phyloP scores from a whole-genome alignment of 2,329 filamentous ascomycete species.

The Polychaeton citri region DNA sequence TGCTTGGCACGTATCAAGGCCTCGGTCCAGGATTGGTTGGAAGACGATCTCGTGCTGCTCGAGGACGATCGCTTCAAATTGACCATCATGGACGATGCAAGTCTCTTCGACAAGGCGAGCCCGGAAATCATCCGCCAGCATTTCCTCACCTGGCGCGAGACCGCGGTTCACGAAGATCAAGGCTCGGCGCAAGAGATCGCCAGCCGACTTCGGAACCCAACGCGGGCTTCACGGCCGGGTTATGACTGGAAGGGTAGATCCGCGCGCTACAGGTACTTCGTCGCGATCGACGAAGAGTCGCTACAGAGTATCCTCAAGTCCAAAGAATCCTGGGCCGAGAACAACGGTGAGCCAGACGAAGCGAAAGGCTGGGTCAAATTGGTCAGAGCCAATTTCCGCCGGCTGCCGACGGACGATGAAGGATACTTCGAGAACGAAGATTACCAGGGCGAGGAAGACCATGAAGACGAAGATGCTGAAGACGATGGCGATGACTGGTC shows the following conservation, averaged over 20 bases:
- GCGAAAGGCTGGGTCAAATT: background rate
- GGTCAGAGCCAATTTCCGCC: background rate
- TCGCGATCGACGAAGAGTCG: background rate
- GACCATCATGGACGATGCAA: background rate
- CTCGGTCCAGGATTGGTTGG: background rate
- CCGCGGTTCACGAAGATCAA: background rate
- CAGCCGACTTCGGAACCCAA: background rate
- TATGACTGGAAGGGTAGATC: background rate
- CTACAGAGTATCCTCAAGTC: background rate
- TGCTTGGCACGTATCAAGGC: background rate
- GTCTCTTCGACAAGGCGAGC: background rate
- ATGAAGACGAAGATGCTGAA: background rate
- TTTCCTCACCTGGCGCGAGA: background rate
- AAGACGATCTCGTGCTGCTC: background rate
- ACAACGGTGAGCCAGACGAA: background rate
- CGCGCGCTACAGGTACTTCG: background rate
- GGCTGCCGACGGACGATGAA: background rate
- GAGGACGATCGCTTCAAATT: background rate
- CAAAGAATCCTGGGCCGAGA: background rate
- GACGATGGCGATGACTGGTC: background rate
- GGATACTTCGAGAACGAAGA: background rate
- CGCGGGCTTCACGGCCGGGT: background rate
- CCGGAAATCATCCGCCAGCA: background rate
- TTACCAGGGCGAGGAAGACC: background rate
- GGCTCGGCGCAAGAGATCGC: background rate